These are phyloP conservation scores for Penicillium sp. DNA, from an alignment of 2,329 filamentous ascomycete genomes.

Conservation along the genomic window DNA sequence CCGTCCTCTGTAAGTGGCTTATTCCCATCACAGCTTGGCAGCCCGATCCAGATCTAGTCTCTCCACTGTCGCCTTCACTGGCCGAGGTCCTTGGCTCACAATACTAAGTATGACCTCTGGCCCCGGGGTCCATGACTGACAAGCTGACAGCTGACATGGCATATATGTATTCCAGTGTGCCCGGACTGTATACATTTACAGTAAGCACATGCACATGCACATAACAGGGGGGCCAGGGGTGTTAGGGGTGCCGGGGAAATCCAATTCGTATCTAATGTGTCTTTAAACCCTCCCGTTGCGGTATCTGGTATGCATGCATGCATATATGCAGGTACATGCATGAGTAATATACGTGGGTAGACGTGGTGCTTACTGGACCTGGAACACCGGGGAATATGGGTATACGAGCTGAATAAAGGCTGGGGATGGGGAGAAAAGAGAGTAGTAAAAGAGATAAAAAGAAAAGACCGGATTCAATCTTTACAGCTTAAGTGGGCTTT, in stretches of 20 bases:
- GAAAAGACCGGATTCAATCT: neutral
- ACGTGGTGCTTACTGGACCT: neutral
- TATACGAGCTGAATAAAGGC: neutral
- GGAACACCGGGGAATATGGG: neutral
- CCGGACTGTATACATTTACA: neutral
- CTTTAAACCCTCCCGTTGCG: neutral
- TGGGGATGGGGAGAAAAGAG: neutral
- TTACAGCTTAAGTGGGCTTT: neutral
- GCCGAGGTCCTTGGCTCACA: neutral
- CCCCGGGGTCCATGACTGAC: neutral
- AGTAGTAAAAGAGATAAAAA: no score
- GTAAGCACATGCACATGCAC: slow-evolving; percentile 4
- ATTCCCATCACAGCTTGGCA: neutral
- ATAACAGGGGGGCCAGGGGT: no score
- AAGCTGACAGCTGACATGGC: neutral
- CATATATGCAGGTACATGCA: slow-evolving; percentile 23
- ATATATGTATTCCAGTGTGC: neutral
- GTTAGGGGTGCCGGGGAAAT: neutral
- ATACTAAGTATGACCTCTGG: neutral
- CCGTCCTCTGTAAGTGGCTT: neutral
- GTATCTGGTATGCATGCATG: slow-evolving; percentile 14
- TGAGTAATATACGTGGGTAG: slow-evolving; percentile 3
- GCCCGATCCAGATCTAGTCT: neutral
- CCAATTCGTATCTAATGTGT: neutral
- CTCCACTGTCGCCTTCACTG: neutral